Base-by-base conservation (phyloP, 2,329 filamentous ascomycete genomes). In the Pestalotiopsis sp. region DNA sequence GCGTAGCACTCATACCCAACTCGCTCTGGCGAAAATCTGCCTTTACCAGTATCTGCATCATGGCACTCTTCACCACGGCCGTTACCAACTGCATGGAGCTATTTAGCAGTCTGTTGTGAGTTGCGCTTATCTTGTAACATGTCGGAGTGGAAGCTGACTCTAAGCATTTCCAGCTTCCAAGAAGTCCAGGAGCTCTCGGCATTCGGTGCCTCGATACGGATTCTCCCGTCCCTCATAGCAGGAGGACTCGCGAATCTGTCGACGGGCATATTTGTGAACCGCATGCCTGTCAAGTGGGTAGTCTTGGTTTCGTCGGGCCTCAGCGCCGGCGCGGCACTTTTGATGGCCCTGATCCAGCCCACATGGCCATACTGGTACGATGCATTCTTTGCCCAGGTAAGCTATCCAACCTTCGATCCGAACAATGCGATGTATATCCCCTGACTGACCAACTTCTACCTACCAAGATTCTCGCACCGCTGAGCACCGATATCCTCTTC, bases 1-100 rank as follows among this genome's bases (percentile, higher is more conserved):
- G 81, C 6, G 85, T 88, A 14, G 88, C 88, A 0, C 74, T 91
- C 2, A 89, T 91, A 4, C 88, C 89, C 0, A 91, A 91, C 70
- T 83, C 81, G 0, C 76, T 91, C 0, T 91, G 88, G 89, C 81
- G 78, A 3, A 89, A 88, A 38, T 75, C 78, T 0, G 78, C 85
- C 2, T 91, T 91, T 70, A 85, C 86, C 0, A 81, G 81, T 1
- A 82, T 36, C 17, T 66, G 55, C 20, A 27, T 60, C 31, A 60
- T 60, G 52, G 55, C 27, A 23, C 25, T 60, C 20, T 45, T 66
- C 31, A 57, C 64, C n/a, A 57, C 25, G 13, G 64, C 64, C 64
- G 25, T 57, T 20, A 57, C 17, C 7, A 65, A 65, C 25, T 65
- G 45, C 49, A 65, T 65, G 64, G 64, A 65, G 27, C 64, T 65